A percentile compares a stretch with the other conserved stretches of the same genome.
These are phyloP conservation scores for Penicillium cosmopolitanum DNA, from an alignment of 495 filamentous ascomycete species.

Conservation along the genomic window DNA sequence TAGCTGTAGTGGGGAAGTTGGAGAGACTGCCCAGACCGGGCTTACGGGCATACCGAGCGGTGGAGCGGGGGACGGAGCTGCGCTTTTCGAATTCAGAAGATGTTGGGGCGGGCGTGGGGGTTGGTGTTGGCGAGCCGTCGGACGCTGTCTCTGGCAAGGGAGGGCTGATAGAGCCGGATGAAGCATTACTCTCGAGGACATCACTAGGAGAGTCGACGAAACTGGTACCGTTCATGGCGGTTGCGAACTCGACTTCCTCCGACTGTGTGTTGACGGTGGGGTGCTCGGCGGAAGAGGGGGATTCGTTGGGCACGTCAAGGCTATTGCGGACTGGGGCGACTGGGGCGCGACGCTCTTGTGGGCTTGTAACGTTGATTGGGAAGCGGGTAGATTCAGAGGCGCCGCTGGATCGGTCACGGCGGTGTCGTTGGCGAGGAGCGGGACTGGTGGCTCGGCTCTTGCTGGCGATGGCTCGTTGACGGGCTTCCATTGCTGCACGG, in stretches of 20 bases:
- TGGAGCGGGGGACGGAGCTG: constrained; percentile 46
- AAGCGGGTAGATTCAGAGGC: constrained; percentile 74
- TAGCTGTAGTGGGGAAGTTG: constrained; percentile 38
- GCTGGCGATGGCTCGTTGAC: constrained; percentile 80
- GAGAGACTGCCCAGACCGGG: constrained; percentile 48
- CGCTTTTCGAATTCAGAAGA: constrained; percentile 49
- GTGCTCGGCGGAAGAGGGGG: constrained; percentile 32
- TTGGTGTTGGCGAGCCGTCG: constrained; percentile 45
- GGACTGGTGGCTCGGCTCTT: constrained; percentile 74
- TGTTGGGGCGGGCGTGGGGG: constrained; percentile 37
- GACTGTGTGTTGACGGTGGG: constrained; percentile 33
- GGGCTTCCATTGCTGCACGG: constrained; percentile 89
- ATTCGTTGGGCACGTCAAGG: constrained; percentile 63
- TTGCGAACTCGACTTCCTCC: constrained; percentile 17
- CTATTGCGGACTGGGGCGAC: constrained; percentile 48
- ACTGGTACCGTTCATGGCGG: constrained; percentile 40
- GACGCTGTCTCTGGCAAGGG: constrained; percentile 37
- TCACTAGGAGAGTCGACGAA: constrained; percentile 38
- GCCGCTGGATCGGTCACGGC: constrained; percentile 81
- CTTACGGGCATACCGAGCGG: constrained; percentile 38
- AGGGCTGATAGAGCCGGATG: constrained; percentile 38
- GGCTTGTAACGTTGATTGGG: constrained; percentile 72
- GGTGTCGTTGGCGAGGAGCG: constrained; percentile 63
- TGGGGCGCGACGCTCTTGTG: constrained; percentile 53
- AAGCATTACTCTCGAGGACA: constrained; percentile 36